Percentiles rank a stretch among this genome's conserved stretches.
phyloP scores from a whole-genome alignment of 2,329 filamentous ascomycete species.

The Decorospora gaudefroyi region DNA sequence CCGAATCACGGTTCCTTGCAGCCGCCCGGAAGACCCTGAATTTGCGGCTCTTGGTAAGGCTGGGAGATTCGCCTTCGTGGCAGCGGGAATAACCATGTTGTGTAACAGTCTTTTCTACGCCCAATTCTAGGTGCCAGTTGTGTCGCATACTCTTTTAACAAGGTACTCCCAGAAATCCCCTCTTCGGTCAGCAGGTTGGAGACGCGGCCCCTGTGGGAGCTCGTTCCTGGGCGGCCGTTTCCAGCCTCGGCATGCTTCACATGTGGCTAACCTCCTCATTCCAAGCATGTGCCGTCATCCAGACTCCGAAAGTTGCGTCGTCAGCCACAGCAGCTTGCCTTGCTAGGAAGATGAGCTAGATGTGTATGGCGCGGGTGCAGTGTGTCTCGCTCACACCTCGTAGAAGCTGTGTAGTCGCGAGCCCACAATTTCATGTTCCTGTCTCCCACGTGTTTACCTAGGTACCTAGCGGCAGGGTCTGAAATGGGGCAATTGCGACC shows the following conservation, averaged over 20 bases:
- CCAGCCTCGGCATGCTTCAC: slow-evolving; percentile 10
- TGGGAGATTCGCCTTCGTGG: background rate
- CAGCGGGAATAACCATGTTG: background rate
- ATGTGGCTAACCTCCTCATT: slow-evolving; percentile 11
- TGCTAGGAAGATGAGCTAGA: background rate
- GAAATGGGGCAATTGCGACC: slow-evolving; percentile 23
- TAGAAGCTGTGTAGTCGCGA: background rate
- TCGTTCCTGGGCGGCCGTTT: slow-evolving; percentile 5
- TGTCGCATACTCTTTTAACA: background rate
- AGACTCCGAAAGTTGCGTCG: background rate
- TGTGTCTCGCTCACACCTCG: background rate
- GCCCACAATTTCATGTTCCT: background rate
- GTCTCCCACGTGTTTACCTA: slow-evolving; percentile 14
- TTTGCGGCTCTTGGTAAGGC: slow-evolving; percentile 15
- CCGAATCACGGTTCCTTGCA: slow-evolving; percentile 12
- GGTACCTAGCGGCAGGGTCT: slow-evolving; percentile 19
- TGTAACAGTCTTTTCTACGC: background rate
- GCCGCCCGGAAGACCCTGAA: slow-evolving; percentile 6
- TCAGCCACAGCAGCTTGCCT: background rate
- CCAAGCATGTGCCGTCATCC: slow-evolving; percentile 13
- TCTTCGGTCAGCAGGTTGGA: slow-evolving; percentile 1
- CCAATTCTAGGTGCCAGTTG: no score
- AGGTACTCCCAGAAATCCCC: background rate
- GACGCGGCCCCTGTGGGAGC: slow-evolving; percentile 5
- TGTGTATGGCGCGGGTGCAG: background rate